Evolutionary conservation across 495 filamentous ascomycete genomes (phyloP).

Genomic region (Glonium stellatum): DNA sequence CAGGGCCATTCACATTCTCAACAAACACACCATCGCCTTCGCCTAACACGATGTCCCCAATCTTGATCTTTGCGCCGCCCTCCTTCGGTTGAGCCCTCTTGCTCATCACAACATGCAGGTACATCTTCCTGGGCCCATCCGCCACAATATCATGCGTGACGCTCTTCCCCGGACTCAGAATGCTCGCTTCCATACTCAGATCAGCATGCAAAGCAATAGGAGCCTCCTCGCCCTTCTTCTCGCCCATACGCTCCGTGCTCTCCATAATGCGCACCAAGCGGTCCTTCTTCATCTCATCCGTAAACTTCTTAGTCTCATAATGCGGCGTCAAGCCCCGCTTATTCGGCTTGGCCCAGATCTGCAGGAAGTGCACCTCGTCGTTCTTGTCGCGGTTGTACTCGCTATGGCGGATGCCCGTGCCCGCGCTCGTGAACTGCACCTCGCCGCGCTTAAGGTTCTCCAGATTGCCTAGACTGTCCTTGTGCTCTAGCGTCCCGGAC

Average conservation of each 20-base stretch:
- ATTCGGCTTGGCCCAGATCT: slow-evolving; percentile 77
- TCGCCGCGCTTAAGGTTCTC: slow-evolving; percentile 69
- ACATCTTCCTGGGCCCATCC: slow-evolving; percentile 62
- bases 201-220: slow-evolving; percentile 78
- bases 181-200: slow-evolving; percentile 68
- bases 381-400: slow-evolving; percentile 63
- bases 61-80: slow-evolving; percentile 58
- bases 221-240: slow-evolving; percentile 48
- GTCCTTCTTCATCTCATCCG: slow-evolving; percentile 59
- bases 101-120: slow-evolving; percentile 66
- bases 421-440: slow-evolving; percentile 77
- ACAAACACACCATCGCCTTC: slow-evolving; percentile 77
- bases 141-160: slow-evolving; percentile 49
- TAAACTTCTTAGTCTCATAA: slow-evolving; percentile 63
- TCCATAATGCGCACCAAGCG: slow-evolving; percentile 64
- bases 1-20: slow-evolving; percentile 28
- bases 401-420: slow-evolving; percentile 67
- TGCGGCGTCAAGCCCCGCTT: slow-evolving; percentile 56
- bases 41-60: slow-evolving; percentile 55
- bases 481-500: slow-evolving; percentile 71
- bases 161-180: slow-evolving; percentile 41
- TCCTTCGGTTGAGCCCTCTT: slow-evolving; percentile 44
- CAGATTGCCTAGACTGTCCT: slow-evolving; percentile 67
- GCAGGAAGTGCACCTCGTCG: slow-evolving; percentile 68
- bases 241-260: slow-evolving; percentile 54